phyloP scores from a whole-genome alignment of 345 rosid species.

The Arabidopsis suecica region DNA sequence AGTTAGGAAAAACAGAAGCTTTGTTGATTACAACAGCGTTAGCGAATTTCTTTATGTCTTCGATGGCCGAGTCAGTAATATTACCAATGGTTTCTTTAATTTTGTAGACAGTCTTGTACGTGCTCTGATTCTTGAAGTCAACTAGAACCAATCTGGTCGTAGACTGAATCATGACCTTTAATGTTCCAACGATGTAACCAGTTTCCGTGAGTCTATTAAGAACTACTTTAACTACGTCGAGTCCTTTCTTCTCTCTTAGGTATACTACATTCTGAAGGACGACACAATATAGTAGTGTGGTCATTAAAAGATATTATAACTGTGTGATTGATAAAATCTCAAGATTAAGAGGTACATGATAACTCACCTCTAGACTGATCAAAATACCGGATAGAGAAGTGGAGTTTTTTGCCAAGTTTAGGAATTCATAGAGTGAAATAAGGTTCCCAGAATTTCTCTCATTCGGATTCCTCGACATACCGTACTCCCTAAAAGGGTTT shows the following conservation, averaged over 20 bases:
- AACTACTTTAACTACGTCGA: conserved; percentile 57
- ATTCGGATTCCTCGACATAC: conserved; percentile 60
- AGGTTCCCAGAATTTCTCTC: conserved; percentile 53
- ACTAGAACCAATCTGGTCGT: conserved; percentile 63
- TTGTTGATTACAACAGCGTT: conserved; percentile 57
- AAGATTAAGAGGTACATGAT: neutral
- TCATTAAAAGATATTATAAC: neutral
- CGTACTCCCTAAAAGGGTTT: conserved; percentile 46
- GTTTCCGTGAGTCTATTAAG: conserved; percentile 56
- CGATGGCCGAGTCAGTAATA: conserved; percentile 46
- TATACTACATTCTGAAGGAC: conserved; percentile 62
- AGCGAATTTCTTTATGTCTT: conserved; percentile 68
- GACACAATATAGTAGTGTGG: neutral
- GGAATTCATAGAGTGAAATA: conserved; percentile 58
- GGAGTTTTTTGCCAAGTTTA: conserved; percentile 60
- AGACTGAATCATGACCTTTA: conserved; percentile 77
- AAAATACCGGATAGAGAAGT: conserved; percentile 66
- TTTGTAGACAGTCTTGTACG: conserved; percentile 62
- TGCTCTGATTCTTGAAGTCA: conserved; percentile 53
- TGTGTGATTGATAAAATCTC: neutral
- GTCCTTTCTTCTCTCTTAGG: conserved; percentile 56
- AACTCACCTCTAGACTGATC: conserved; percentile 79
- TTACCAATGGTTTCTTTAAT: conserved; percentile 59
- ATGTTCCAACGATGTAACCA: conserved; percentile 53
- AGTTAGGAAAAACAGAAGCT: conserved; percentile 50